Percentiles rank a stretch among this genome's conserved stretches.
Conservation (phyloP, 75 land plant species). For the Isoetes taiwanensis region DNA sequence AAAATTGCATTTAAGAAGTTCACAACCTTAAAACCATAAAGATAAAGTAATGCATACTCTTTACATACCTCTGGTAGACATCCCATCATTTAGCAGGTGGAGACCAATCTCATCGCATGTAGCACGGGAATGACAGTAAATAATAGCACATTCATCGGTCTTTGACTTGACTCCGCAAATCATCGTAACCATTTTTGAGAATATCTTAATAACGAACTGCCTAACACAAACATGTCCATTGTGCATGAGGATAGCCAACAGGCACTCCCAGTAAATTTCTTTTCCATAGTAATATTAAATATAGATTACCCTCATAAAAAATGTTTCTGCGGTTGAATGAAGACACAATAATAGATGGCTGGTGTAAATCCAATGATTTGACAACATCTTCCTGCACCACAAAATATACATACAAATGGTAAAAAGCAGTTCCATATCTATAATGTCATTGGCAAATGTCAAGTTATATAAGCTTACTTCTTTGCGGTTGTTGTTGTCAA, state of each 20-base stretch:
- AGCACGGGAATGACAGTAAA: conserved; percentile 70
- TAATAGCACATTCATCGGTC: conserved; percentile 48
- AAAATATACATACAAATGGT: conserved; percentile 15
- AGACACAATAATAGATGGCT: conserved; percentile 49
- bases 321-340: conserved; percentile 86
- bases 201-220: conserved; percentile 85
- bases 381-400: conserved; percentile 84
- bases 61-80: conserved; percentile 50
- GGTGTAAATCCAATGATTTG: conserved; percentile 42
- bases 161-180: conserved; percentile 42
- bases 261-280: no score
- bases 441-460: no score
- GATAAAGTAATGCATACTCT: not conserved
- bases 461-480: no score
- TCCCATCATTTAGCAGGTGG: conserved; percentile 43
- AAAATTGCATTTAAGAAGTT: not conserved
- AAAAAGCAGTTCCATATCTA: not conserved
- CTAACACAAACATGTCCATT: not conserved
- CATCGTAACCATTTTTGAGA: conserved; percentile 39
- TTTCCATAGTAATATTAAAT: no score
- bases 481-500: conserved; percentile 88
- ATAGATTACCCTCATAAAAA: conserved; percentile 62
- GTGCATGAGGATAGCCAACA: not conserved
- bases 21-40: not conserved
- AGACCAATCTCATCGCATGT: conserved; percentile 60